phyloP scores from a whole-genome alignment of 495 filamentous ascomycete genomes.

The Neurospora sp. region DNA sequence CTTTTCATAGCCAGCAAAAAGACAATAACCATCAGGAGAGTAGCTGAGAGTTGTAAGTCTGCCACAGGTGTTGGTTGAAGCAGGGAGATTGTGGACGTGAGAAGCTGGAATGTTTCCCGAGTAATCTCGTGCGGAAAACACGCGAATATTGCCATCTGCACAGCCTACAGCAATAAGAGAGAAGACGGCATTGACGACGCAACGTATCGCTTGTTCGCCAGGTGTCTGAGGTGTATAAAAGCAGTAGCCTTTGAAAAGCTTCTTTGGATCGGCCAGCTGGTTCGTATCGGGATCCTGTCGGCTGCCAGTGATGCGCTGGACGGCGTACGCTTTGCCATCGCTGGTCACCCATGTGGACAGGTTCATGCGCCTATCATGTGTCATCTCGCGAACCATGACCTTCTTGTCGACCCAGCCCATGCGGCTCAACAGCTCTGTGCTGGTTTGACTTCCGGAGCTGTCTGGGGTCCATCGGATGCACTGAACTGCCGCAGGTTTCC shows the following conservation, averaged over 20 bases:
- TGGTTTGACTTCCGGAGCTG: conserved; percentile 70
- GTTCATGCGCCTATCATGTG: conserved; percentile 96
- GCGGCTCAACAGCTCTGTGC: conserved; percentile 77
- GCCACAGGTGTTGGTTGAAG: conserved; percentile 55
- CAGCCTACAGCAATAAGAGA: conserved; percentile 87
- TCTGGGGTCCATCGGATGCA: conserved; percentile 93
- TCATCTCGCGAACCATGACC: conserved; percentile 70
- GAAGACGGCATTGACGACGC: conserved; percentile 86
- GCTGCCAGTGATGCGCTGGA: conserved; percentile 49
- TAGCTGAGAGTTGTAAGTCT: conserved; percentile 65
- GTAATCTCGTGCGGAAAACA: conserved; percentile 90
- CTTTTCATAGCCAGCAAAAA: conserved; percentile 86
- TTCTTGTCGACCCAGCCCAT: conserved; percentile 78
- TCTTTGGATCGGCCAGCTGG: conserved; percentile 38
- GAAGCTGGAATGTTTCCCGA: conserved; percentile 88
- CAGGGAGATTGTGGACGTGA: conserved; percentile 59
- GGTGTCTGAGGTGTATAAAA: conserved; percentile 65
- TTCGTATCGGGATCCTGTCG: conserved; percentile 14
- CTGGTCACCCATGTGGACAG: conserved; percentile 87
- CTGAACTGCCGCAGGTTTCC: conserved; percentile 87
- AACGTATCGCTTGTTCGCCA: conserved; percentile 54
- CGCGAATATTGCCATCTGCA: conserved; percentile 63
- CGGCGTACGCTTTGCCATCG: conserved; percentile 84
- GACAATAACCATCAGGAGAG: conserved; percentile 92
- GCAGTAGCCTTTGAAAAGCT: conserved; percentile 79